phyloP scores from a whole-genome alignment of 306 rosid species.

The Clitoria ternatea region DNA sequence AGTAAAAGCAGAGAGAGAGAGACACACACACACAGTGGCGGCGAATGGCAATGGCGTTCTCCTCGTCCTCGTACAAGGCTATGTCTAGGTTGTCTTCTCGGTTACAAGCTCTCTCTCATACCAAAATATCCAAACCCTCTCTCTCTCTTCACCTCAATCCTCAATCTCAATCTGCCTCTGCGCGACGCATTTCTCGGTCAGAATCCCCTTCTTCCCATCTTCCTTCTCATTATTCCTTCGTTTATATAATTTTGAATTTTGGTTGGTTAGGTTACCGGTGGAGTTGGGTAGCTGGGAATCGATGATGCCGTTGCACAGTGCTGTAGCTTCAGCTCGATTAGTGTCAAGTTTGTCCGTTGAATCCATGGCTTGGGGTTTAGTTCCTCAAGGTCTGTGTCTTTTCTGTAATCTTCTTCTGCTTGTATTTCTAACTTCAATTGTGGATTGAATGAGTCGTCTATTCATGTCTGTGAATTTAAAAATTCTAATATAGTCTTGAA shows the following conservation, averaged over 20 bases:
- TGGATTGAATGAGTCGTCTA: too few species aligned
- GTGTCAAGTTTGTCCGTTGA: constrained; percentile 65
- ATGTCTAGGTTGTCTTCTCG: constrained; percentile 54
- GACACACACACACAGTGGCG: not conserved
- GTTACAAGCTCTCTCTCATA: constrained; percentile 38
- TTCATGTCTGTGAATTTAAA: too few species aligned
- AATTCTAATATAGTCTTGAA: too few species aligned
- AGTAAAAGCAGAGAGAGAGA: not conserved
- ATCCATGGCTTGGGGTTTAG: constrained; percentile 69
- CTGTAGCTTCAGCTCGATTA: constrained; percentile 73
- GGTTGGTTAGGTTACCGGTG: constrained; percentile 56
- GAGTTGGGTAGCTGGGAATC: constrained; percentile 66
- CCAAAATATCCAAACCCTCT: constrained; percentile 31
- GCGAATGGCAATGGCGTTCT: too few species aligned
- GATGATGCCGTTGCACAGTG: constrained; percentile 68
- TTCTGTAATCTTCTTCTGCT: not conserved
- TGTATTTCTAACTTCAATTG: not conserved
- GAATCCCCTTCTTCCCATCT: too few species aligned
- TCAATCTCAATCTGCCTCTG: constrained; percentile 30
- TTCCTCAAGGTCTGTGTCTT: constrained; percentile 71
- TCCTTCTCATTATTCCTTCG: too few species aligned
- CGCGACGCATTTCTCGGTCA: constrained; percentile 45
- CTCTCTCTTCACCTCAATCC: constrained; percentile 15
- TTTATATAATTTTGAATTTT: not conserved
- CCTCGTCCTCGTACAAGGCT: constrained; percentile 41